Percentiles rank a stretch among this genome's conserved stretches.
phyloP scores from a whole-genome alignment of 768 basidiomycete genomes.

The Cystofilobasidium ferigula region DNA sequence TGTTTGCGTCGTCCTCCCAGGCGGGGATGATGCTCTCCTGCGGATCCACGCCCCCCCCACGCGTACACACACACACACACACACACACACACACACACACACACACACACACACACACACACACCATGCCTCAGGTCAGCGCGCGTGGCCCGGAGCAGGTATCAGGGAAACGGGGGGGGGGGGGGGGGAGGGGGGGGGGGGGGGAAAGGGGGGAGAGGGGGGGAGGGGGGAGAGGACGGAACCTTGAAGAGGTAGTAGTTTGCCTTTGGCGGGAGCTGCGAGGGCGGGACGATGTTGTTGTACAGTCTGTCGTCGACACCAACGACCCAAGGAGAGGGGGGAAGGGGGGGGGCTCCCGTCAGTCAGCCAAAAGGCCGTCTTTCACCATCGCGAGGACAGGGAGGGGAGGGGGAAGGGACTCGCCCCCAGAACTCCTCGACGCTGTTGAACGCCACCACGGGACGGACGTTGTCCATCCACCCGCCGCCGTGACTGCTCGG shows the following conservation, averaged over 20 bases:
- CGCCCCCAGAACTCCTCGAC: conserved; percentile 99
- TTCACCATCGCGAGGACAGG: background rate
- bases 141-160: no score
- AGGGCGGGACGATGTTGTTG: conserved; percentile 95
- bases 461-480: conserved; percentile 99
- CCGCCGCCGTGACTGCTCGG: conserved; percentile 37
- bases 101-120: no score
- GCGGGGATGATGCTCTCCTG: conserved; percentile 88
- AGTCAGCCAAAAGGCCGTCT: background rate
- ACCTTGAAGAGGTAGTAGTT: conserved; percentile 99
- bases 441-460: conserved; percentile 86
- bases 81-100: no score
- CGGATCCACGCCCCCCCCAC: no score
- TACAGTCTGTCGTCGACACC: conserved; percentile 53
- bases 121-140: no score
- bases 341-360: background rate
- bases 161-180: no score
- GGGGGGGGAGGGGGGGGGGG: no score
- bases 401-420: conserved; percentile 33
- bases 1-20: conserved; percentile 96
- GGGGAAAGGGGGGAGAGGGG: no score
- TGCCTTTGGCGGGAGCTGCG: conserved; percentile 83
- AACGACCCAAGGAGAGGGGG: background rate
- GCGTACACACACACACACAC: no score
- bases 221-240: conserved; percentile 14